Base-by-base conservation (phyloP, 768 basidiomycete species). In the Aureoboletus auriporus region DNA sequence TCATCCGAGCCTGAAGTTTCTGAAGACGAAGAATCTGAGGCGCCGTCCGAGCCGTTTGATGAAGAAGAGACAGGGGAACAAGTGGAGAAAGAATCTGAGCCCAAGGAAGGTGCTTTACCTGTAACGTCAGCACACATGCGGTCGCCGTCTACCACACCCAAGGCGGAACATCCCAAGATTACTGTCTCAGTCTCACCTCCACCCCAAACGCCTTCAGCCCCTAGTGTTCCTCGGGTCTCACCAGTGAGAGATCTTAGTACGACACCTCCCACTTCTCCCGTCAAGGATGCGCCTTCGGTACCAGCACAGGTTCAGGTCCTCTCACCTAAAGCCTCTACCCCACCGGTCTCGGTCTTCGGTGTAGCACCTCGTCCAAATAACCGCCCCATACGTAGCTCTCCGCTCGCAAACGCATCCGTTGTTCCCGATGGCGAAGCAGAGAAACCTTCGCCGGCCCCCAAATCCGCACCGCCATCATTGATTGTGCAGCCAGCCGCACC, bases 301-400 rank as follows among this genome's bases (percentile, higher is more conserved):
- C 60, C 61, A 12, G 49, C 57, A 7, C 49, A 59, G 2, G 36
- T 42, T 6, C 56, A 63, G 16, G 29, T 52, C 12, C 39, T 44
- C 4, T 23, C 20, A 23, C 20, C 20, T 12, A 67, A 54, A 37
- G 17, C 52, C 4, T 46, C 56, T 40, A 56, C 47, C 28, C 61
- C 49, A 28, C 49, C 54, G 12, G 29, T 41, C 59, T 73, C 78
- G 17, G 66, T 71, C 3, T 62, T 83, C 29, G 74, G 75, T 13
- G 5, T 33, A 26, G 40, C 77, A 14, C 79, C 81, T 16, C 73
- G 84, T 34, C 76, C 85, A 16, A 56, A 44, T 11, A 65, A 52
- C 8, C 78, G 83, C 7, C 87, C 87, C 0, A 65, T 74, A 4
- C 80, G 85, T n/a, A 90, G 89, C 55, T 89, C 89, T 4, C 89